These are phyloP conservation scores for Sphaerobolus stellatus DNA, from an alignment of 1,284 basidiomycete species.

Conservation along the genomic window DNA sequence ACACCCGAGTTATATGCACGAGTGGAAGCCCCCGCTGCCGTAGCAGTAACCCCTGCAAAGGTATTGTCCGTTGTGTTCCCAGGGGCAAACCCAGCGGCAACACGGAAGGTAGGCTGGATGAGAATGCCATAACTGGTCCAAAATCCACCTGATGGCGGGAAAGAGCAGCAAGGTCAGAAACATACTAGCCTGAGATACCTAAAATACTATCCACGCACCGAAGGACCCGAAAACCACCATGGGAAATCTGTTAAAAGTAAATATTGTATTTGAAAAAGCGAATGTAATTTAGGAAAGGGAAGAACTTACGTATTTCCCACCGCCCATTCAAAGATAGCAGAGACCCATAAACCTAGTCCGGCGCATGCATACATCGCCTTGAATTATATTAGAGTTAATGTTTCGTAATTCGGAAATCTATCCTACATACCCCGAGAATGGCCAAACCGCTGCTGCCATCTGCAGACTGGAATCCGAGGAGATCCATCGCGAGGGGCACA, in stretches of 20 bases:
- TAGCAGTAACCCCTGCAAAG: slow-evolving; percentile 15
- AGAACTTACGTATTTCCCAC: slow-evolving; percentile 18
- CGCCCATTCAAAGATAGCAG: slow-evolving; percentile 20
- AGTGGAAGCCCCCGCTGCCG: slow-evolving; percentile 16
- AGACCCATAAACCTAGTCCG: slow-evolving; percentile 19
- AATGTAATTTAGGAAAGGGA: not conserved
- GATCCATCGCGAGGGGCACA: slow-evolving; percentile 19
- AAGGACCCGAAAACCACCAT: slow-evolving; percentile 23
- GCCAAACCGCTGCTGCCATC: slow-evolving; percentile 15
- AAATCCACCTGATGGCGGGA: slow-evolving; percentile 19
- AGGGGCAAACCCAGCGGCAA: slow-evolving; percentile 21
- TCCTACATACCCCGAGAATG: slow-evolving; percentile 18
- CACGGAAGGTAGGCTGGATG: slow-evolving; percentile 17
- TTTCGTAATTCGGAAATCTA: not conserved
- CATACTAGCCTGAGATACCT: not conserved
- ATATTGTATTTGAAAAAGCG: not conserved
- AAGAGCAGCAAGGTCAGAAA: not conserved
- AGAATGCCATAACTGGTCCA: slow-evolving; percentile 19
- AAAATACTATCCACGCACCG: slow-evolving; percentile 13
- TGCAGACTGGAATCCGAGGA: slow-evolving; percentile 20
- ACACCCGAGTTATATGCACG: slow-evolving; percentile 20
- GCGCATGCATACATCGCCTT: slow-evolving; percentile 21
- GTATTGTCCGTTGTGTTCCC: slow-evolving; percentile 16
- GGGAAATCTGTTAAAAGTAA: slow-evolving; percentile 12
- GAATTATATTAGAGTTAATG: not conserved